These are phyloP conservation scores for Arthrobotrys musiformis DNA, from an alignment of 2,329 filamentous ascomycete genomes.

Conservation along the genomic window DNA sequence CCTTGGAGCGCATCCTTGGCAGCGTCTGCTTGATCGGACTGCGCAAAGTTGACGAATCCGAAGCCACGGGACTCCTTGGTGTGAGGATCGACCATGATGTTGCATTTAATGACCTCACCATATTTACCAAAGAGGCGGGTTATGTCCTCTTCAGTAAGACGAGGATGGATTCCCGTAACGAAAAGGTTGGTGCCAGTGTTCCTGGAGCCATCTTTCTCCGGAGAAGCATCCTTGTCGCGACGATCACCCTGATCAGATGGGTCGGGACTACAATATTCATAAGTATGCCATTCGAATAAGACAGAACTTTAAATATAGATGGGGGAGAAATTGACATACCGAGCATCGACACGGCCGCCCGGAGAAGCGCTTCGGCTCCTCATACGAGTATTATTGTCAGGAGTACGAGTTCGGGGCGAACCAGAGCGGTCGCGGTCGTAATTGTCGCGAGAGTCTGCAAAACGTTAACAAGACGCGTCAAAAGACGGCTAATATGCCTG, in stretches of 20 bases:
- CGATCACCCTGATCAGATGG: conserved; percentile 61
- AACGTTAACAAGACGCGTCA: conserved; percentile 53
- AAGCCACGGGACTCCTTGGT: conserved; percentile 98
- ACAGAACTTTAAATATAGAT: too few relatives aligned
- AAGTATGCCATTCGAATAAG: background rate
- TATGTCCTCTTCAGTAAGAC: conserved; percentile 87
- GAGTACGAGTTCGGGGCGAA: conserved; percentile 68
- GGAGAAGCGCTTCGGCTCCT: conserved; percentile 74
- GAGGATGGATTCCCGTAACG: conserved; percentile 96
- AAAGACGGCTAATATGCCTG: conserved; percentile 35
- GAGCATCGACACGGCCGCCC: conserved; percentile 68
- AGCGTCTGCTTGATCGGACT: conserved; percentile 91
- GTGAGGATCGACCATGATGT: conserved; percentile 99
- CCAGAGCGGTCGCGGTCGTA: conserved; percentile 75
- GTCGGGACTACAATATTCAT: conserved; percentile 50
- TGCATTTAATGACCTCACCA: conserved; percentile 97
- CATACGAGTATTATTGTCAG: conserved; percentile 59
- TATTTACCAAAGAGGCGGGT: conserved; percentile 98
- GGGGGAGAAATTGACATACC: conserved; percentile 59
- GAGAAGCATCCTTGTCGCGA: conserved; percentile 57
- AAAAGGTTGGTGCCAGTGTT: conserved; percentile 99
- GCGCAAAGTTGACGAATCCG: conserved; percentile 99
- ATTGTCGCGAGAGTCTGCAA: conserved; percentile 62
- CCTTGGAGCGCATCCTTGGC: conserved; percentile 96
- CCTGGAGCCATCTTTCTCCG: conserved; percentile 78